A percentile compares a stretch with the other conserved stretches of the same genome.
Conservation (phyloP, 148 eudicot species). For the Heliosperma pusillum region DNA sequence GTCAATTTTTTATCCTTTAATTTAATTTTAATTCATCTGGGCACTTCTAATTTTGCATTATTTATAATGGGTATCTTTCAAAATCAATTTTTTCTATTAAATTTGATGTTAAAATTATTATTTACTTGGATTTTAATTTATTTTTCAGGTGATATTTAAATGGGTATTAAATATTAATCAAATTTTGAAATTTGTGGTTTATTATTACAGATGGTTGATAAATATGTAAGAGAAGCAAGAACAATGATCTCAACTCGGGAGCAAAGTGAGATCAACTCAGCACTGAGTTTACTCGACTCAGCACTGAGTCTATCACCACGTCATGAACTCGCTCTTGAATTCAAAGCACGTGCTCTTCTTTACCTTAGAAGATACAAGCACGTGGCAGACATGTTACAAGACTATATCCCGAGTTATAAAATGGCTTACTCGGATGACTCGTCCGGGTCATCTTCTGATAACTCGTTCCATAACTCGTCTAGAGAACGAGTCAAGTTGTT, state of each 20-base stretch:
- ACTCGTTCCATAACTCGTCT: conserved; percentile 47
- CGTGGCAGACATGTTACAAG: conserved; percentile 82
- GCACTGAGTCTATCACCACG: conserved; percentile 69
- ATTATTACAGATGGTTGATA: conserved; percentile 67
- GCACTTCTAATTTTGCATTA: conserved; percentile 14
- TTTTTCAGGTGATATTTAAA: background rate
- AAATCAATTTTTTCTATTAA: background rate
- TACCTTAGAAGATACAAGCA: conserved; percentile 65
- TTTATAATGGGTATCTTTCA: conserved; percentile 19
- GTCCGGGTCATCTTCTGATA: conserved; percentile 55
- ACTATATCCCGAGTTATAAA: conserved; percentile 82
- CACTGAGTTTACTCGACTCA: conserved; percentile 56
- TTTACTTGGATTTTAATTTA: background rate
- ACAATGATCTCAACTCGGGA: conserved; percentile 59
- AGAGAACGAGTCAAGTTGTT: conserved; percentile 72
- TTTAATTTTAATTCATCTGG: conserved; percentile 9
- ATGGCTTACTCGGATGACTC: conserved; percentile 45
- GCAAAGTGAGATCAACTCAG: conserved; percentile 51
- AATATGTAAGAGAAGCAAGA: conserved; percentile 66
- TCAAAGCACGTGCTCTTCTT: conserved; percentile 71
- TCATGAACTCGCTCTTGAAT: conserved; percentile 59
- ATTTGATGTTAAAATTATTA: background rate
- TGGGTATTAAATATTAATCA: background rate
- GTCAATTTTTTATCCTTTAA: conserved; percentile 26
- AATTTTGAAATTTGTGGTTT: conserved; percentile 4